phyloP scores from a whole-genome alignment of 495 filamentous ascomycete species.

The Talaromyces liani region DNA sequence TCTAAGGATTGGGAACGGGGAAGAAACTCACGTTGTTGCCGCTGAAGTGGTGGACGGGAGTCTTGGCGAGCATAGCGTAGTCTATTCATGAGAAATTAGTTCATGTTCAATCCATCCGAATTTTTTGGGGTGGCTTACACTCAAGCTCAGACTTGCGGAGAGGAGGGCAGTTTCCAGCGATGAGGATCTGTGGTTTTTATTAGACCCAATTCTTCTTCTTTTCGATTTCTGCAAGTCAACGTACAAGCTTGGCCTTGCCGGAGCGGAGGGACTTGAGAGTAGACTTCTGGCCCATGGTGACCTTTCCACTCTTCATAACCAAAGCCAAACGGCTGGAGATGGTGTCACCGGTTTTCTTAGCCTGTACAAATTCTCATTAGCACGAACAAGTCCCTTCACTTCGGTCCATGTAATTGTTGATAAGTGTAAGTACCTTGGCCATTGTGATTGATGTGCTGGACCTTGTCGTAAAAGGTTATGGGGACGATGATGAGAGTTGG shows the following conservation, averaged over 20 bases:
- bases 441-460: slow-evolving; percentile 8
- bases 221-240: background rate
- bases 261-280: slow-evolving; percentile 92
- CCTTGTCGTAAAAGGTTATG: background rate
- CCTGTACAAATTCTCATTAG: background rate
- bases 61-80: slow-evolving; percentile 91
- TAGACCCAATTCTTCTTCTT: background rate
- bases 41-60: slow-evolving; percentile 88
- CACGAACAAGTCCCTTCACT: background rate
- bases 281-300: slow-evolving; percentile 88
- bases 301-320: slow-evolving; percentile 95
- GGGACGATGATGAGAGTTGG: background rate
- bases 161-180: slow-evolving; percentile 91
- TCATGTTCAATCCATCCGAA: background rate
- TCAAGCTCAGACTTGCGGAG: slow-evolving; percentile 94
- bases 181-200: slow-evolving; percentile 46
- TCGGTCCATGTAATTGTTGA: background rate
- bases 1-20: slow-evolving; percentile 16
- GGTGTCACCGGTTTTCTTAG: slow-evolving; percentile 12
- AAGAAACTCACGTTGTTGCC: slow-evolving; percentile 88
- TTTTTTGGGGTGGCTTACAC: slow-evolving; percentile 28
- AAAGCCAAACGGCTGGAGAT: slow-evolving; percentile 66
- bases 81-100: slow-evolving; percentile 16
- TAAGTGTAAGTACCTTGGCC: slow-evolving; percentile 3
- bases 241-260: slow-evolving; percentile 70